Base-by-base conservation (phyloP, 169 alveolate genomes). In the Cryptosporidium muris region DNA sequence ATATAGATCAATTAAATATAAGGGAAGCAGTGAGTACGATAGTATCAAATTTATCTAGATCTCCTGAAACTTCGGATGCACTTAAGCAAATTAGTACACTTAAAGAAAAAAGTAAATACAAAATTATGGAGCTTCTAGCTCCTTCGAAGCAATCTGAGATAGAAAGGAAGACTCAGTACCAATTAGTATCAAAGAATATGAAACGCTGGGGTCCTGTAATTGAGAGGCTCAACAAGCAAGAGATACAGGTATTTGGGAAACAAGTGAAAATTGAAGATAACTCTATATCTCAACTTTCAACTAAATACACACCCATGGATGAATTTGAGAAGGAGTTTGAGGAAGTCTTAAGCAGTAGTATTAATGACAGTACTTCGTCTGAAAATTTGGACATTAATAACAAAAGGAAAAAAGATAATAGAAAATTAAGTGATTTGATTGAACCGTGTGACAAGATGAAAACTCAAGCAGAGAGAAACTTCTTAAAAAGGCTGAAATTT, bases 141-240 rank as follows among this genome's bases (percentile, higher is more conserved):
- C 89, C 89, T 7, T 51, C 90, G 16, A 90, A 80, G 64, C 81
- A 65, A 43, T 51, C 49, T 38, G 7, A 92, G 14, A 64, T 81
- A 45, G 93, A 90, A 53, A 82, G 93, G 49, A 90, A 54, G 25
- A 81, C 64, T 8, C 91, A 82, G 25, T 90, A 90, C 8, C 90
- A 82, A 2, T 65, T 88, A 5, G 42, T 64, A 9, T 80, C 89
- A 45, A 89, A 89, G 52, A 82, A 12, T 4, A 88, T 81, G 68
- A 90, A 89, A 53, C 90, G 82, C 48, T 90, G 93, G 93, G 93
- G 89, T 25, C 89, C 92, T 2, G 51, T 81, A 38, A 63, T 90
- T 36, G 89, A 80, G 25, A 63, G 80, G 16, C 40, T 88, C 38
- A 89, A 89, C 53, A 81, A 89, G 0, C 89, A 64, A 25, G 85